Percentiles rank a stretch among this genome's conserved stretches.
These are phyloP conservation scores for Trypanosoma avium DNA, from an alignment of 208 protist genomes.

Conservation along the genomic window DNA sequence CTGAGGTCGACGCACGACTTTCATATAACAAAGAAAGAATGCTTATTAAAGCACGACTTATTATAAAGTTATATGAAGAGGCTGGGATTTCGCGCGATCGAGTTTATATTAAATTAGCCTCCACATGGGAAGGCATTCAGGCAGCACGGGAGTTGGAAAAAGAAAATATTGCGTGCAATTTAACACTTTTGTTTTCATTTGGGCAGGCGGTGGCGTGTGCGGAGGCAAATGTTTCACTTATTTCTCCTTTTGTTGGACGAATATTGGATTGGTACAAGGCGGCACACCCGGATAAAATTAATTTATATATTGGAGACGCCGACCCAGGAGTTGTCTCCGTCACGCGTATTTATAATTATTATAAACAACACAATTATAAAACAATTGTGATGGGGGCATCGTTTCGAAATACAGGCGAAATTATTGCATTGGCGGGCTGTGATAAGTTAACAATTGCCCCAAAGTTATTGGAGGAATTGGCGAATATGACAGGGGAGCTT, in stretches of 20 bases:
- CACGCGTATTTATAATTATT: conserved; percentile 96
- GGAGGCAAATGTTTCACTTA: conserved; percentile 93
- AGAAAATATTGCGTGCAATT: conserved; percentile 97
- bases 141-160: conserved; percentile 92
- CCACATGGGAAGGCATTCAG: conserved; percentile 98
- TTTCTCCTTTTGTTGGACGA: conserved; percentile 97
- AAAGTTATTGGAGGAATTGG: conserved; percentile 93
- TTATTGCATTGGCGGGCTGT: conserved; percentile 93
- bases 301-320: conserved; percentile 57
- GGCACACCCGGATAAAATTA: conserved; percentile 41
- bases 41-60: conserved; percentile 91
- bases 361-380: conserved; percentile 96
- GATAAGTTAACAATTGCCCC: conserved; percentile 97
- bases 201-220: conserved; percentile 95
- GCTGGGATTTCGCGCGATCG: conserved; percentile 88
- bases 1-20: conserved; percentile 97
- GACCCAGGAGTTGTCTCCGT: conserved; percentile 96
- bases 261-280: conserved; percentile 97
- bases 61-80: conserved; percentile 95
- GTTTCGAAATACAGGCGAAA: conserved; percentile 95
- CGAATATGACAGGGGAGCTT: conserved; percentile 36
- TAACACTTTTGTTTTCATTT: conserved; percentile 98
- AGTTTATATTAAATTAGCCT: conserved; percentile 97
- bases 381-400: conserved; percentile 98
- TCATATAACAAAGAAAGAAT: conserved; percentile 94